phyloP scores from a whole-genome alignment of 2,329 filamentous ascomycete genomes.

The Penicillium sp. region DNA sequence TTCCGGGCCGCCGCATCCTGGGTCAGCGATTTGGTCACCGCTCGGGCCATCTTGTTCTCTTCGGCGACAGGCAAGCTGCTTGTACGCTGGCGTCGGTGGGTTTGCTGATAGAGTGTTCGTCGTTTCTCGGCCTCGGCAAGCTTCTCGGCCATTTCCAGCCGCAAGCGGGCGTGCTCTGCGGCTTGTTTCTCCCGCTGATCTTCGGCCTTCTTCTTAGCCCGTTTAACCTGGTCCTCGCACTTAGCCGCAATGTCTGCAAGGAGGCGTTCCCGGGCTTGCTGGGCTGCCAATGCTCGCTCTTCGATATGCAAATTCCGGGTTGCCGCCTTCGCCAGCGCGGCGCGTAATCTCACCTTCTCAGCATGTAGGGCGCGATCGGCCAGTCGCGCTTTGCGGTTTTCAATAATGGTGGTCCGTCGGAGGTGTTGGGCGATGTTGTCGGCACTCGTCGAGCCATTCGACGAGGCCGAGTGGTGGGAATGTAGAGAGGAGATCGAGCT shows the following conservation, averaged over 20 bases:
- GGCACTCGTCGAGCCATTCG: conserved; percentile 56
- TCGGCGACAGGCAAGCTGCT: conserved; percentile 53
- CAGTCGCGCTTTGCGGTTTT: conserved; percentile 65
- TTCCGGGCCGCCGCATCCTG: conserved; percentile 58
- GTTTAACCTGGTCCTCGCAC: conserved; percentile 68
- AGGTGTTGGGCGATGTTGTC: conserved; percentile 68
- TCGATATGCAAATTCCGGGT: conserved; percentile 62
- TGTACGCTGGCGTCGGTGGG: conserved; percentile 55
- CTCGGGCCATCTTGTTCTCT: conserved; percentile 46
- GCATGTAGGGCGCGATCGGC: conserved; percentile 68
- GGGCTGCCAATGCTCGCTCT: conserved; percentile 65
- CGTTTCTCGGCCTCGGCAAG: conserved; percentile 66
- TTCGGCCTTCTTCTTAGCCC: conserved; percentile 69
- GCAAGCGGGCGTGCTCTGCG: conserved; percentile 62
- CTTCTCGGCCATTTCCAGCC: conserved; percentile 67
- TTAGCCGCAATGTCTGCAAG: conserved; percentile 67
- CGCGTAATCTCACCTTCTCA: conserved; percentile 67
- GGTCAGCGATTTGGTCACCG: conserved; percentile 46
- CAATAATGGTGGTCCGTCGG: conserved; percentile 67
- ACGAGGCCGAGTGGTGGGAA: conserved; percentile 61
- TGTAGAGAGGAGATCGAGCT: conserved; percentile 68
- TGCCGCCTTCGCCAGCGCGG: conserved; percentile 64
- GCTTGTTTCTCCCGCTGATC: conserved; percentile 68
- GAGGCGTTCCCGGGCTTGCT: conserved; percentile 66
- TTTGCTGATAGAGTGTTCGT: conserved; percentile 53